A percentile compares a stretch with the other conserved stretches of the same genome.
phyloP scores from a whole-genome alignment of 176 grass and related monocot species.

The Aechmea fasciata region DNA sequence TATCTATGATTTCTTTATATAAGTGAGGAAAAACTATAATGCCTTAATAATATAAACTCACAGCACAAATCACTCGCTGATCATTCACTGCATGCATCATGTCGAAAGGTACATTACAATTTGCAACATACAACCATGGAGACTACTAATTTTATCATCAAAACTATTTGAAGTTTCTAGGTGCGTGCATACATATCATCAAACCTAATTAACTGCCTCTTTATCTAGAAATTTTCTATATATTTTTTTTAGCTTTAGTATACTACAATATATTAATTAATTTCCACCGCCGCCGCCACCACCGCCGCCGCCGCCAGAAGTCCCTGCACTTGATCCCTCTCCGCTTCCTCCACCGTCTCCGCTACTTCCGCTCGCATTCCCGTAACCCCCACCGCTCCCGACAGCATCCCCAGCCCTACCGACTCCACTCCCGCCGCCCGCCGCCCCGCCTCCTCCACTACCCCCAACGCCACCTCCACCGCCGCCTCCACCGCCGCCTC shows the following conservation, averaged over 20 bases:
- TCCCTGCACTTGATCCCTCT: conserved; percentile 17
- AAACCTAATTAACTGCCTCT: too few species aligned
- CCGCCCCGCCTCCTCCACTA: conserved; percentile 22
- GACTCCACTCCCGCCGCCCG: conserved; percentile 31
- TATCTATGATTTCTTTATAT: too few species aligned
- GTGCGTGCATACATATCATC: too few species aligned
- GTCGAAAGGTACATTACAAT: too few species aligned
- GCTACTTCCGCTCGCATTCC: conserved; percentile 23
- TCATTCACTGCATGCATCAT: too few species aligned
- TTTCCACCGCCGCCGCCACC: conserved; percentile 14
- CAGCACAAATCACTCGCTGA: too few species aligned
- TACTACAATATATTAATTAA: neutral
- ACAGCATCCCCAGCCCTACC: conserved; percentile 34
- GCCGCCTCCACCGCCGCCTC: conserved; percentile 1
- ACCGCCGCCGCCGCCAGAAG: conserved; percentile 18
- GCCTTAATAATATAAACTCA: too few species aligned
- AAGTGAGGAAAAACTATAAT: too few species aligned
- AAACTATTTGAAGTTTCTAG: too few species aligned
- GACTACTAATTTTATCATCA: too few species aligned
- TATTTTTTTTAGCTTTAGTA: neutral
- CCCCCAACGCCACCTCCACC: conserved; percentile 7
- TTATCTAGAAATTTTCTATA: too few species aligned
- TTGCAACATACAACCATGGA: too few species aligned
- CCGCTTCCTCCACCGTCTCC: conserved; percentile 46
- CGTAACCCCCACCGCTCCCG: conserved; percentile 33